Evolutionary conservation across 805 yeast genomes (phyloP).

Genomic region (Cyberlindnera xylosilytica): DNA sequence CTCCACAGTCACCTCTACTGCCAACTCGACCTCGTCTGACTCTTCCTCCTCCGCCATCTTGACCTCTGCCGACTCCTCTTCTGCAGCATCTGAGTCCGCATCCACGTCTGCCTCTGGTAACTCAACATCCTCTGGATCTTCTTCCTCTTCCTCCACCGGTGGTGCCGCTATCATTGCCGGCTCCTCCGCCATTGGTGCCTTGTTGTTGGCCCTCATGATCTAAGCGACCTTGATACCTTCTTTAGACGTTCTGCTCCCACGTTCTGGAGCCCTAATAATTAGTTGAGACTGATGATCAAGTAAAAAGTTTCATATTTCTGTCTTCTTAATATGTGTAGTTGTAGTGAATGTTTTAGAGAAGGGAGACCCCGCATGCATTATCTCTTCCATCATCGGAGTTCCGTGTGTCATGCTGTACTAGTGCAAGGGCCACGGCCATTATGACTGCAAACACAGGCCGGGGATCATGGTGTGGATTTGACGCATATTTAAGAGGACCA

Average conservation of each 20-base stretch:
- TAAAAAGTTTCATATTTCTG: too few species aligned
- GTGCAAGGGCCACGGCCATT: too few species aligned
- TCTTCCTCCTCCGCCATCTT: slow-evolving; percentile 9
- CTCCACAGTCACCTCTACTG: slow-evolving; percentile 16
- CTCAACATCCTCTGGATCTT: slow-evolving; percentile 11
- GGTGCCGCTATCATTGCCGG: slow-evolving; percentile 18
- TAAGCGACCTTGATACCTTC: background rate
- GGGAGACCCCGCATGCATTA: background rate
- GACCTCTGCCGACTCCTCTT: slow-evolving; percentile 13
- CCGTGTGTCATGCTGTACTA: too few species aligned
- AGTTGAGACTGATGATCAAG: too few species aligned
- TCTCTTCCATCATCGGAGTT: background rate
- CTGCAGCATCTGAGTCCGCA: slow-evolving; percentile 12
- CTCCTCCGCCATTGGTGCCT: slow-evolving; percentile 16
- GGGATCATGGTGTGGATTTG: too few species aligned
- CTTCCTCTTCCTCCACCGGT: slow-evolving; percentile 12
- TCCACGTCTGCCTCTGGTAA: slow-evolving; percentile 12
- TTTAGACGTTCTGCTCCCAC: too few species aligned
- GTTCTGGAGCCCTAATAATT: too few species aligned
- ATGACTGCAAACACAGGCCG: too few species aligned
- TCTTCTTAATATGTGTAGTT: too few species aligned
- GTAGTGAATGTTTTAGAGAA: too few species aligned
- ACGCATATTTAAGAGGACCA: too few species aligned
- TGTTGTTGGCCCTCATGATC: slow-evolving; percentile 13
- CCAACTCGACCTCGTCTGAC: background rate